A percentile compares a stretch with the other conserved stretches of the same genome.
Evolutionary conservation across 2,329 filamentous ascomycete genomes (phyloP).

Genomic region (Sporothrix euskadiensis): DNA sequence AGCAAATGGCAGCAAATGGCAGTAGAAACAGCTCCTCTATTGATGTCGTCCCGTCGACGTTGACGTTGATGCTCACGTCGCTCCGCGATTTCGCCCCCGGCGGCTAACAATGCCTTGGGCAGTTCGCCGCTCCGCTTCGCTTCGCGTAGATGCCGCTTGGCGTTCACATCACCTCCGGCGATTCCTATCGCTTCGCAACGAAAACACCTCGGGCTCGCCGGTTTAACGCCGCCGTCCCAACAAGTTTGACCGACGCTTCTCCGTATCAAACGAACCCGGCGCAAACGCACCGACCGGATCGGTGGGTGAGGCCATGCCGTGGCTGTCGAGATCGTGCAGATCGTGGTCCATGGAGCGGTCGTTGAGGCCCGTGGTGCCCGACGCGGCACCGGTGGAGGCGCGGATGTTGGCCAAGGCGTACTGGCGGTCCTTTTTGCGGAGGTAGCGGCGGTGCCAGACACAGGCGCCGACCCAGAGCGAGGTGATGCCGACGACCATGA

Average conservation of each 20-base stretch:
- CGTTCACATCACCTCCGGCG: not conserved
- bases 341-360: constrained; percentile 1
- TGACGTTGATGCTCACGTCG: too few relatives aligned
- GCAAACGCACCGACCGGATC: constrained; percentile 43
- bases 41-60: not conserved
- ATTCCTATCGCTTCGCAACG: too few relatives aligned
- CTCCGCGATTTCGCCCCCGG: not conserved
- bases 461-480: constrained; percentile 67
- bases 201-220: not conserved
- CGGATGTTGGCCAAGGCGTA: constrained; percentile 48
- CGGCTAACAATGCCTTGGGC: not conserved
- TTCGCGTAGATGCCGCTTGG: not conserved
- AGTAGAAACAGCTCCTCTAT: too few relatives aligned
- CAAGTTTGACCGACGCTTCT: constrained; percentile 31
- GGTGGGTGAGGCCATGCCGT: constrained; percentile 32
- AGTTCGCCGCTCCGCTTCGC: not conserved
- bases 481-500: constrained; percentile 69
- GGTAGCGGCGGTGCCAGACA: constrained; percentile 71
- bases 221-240: constrained; percentile 19
- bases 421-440: constrained; percentile 66
- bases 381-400: constrained; percentile 37
- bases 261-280: constrained; percentile 43
- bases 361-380: constrained; percentile 37
- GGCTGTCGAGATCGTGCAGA: constrained; percentile 11
- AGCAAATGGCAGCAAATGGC: too few relatives aligned